Evolutionary conservation across 2,329 filamentous ascomycete genomes (phyloP), one percentile per base, ranked within the genome.

Genomic region (Immersiporthe knoxdaviesiana): DNA sequence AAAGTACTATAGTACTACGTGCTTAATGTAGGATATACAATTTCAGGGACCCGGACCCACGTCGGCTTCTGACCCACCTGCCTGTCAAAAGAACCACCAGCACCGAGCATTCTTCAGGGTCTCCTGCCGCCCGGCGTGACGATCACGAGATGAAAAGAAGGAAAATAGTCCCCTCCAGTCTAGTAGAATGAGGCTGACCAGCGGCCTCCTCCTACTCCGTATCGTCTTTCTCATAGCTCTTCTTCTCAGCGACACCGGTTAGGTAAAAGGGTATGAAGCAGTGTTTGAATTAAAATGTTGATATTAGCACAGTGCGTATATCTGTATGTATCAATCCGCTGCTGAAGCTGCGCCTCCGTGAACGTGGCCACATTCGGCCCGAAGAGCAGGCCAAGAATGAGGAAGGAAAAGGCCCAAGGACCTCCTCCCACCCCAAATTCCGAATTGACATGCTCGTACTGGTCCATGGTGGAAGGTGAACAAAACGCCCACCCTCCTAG

Each of bases 401-500:
- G 74, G 71, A 71, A 66, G 65, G 74, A 68, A 73, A 67, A 73
- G 74, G 63, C 72, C 73, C 72, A 66, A 74, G 61, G 72, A 72
- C 63, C 39, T 35, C 61, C 66, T 70, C 66, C 50, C 66, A 69
- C 66, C 50, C 66, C 63, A 68, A 69, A 70, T 72, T 69, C 70
- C 47, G 58, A 72, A 71, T 74, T 78, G 79, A 80, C 74, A 68
- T 75, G 75, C 77, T 75, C 75, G 77, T 76, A 76, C 75, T 74
- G 67, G 73, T 78, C 80, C 73, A 69, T 68, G 66, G 63, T 69
- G 73, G 71, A 73, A 73, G 70, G 70, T 70, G 67, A 72, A 75
- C 87, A 88, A 87, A 84, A 88, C 87, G 87, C 80, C 75, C 73
- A 75, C 73, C 70, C 75, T 77, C 79, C 81, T 80, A 78, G 80